phyloP scores from a whole-genome alignment of 2,329 filamentous ascomycete genomes.

The Metarhizium guizhouense region DNA sequence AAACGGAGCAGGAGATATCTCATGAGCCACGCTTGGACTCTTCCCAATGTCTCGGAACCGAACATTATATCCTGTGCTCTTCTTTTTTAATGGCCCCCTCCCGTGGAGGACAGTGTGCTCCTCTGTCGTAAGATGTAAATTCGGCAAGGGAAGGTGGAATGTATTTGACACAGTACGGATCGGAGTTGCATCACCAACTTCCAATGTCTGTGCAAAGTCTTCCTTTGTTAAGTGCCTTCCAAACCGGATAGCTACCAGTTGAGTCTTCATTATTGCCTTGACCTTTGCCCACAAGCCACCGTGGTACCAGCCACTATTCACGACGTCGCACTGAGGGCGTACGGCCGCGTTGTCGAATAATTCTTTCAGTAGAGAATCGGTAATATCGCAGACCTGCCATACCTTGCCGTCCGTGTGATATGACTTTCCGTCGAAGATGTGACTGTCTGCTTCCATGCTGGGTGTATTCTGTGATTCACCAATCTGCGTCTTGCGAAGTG shows the following conservation, averaged over 20 bases:
- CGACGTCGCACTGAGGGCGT: slow-evolving; percentile 47
- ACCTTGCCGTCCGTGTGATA: slow-evolving; percentile 76
- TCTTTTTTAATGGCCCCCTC: slow-evolving; percentile 25
- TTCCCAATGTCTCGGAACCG: slow-evolving; percentile 17
- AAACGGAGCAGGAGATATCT: slow-evolving; percentile 7
- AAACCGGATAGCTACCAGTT: slow-evolving; percentile 61
- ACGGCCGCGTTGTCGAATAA: slow-evolving; percentile 58
- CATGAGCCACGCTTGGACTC: slow-evolving; percentile 10
- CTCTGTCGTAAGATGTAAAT: slow-evolving; percentile 25
- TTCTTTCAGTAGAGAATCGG: slow-evolving; percentile 61
- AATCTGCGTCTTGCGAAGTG: slow-evolving; percentile 31
- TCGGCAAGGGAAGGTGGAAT: slow-evolving; percentile 24
- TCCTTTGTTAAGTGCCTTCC: slow-evolving; percentile 36
- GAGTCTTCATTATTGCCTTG: slow-evolving; percentile 80
- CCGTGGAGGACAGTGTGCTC: slow-evolving; percentile 26
- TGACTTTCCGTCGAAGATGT: slow-evolving; percentile 74
- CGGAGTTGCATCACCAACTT: slow-evolving; percentile 25
- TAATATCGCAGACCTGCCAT: slow-evolving; percentile 91
- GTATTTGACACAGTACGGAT: slow-evolving; percentile 19
- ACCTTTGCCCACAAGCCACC: slow-evolving; percentile 75
- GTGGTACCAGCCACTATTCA: slow-evolving; percentile 73
- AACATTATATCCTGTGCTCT: slow-evolving; percentile 26
- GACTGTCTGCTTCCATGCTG: slow-evolving; percentile 40
- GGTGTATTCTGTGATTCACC: slow-evolving; percentile 29
- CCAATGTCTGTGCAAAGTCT: slow-evolving; percentile 26